Conservation (phyloP, 768 basidiomycete species). For the Boletus reticuloceps region DNA sequence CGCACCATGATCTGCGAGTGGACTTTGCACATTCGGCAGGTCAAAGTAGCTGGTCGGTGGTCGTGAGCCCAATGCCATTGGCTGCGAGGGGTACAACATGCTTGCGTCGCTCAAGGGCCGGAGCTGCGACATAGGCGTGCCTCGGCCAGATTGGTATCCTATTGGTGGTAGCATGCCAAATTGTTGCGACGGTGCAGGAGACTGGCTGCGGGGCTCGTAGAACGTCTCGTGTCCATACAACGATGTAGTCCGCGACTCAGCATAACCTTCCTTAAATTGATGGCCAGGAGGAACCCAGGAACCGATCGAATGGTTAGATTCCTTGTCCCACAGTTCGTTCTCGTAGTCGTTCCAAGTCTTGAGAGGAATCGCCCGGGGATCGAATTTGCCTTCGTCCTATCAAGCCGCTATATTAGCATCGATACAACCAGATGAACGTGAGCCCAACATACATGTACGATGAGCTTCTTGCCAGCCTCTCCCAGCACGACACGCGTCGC, state of each 20-base stretch:
- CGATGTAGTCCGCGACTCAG: slow-evolving; percentile 75
- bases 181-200: slow-evolving; percentile 70
- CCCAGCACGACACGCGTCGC: slow-evolving; percentile 89
- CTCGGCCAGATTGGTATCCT: slow-evolving; percentile 76
- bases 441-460: slow-evolving; percentile 74
- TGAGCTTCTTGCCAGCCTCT: slow-evolving; percentile 92
- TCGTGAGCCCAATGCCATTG: slow-evolving; percentile 61
- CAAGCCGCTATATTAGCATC: slow-evolving; percentile 5
- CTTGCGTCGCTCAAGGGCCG: slow-evolving; percentile 32
- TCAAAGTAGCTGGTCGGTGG: slow-evolving; percentile 79
- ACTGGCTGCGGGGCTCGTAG: slow-evolving; percentile 74
- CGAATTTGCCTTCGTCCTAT: slow-evolving; percentile 97
- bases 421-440: background rate
- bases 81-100: slow-evolving; percentile 58
- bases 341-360: slow-evolving; percentile 98
- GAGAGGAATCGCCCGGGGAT: slow-evolving; percentile 87
- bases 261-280: slow-evolving; percentile 67
- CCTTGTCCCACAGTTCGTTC: slow-evolving; percentile 97
- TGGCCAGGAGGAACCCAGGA: slow-evolving; percentile 86
- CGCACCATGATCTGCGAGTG: slow-evolving; percentile 40
- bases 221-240: slow-evolving; percentile 85
- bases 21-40: slow-evolving; percentile 50
- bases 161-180: slow-evolving; percentile 53
- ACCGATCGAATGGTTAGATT: slow-evolving; percentile 92
- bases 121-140: slow-evolving; percentile 58